Evolutionary conservation across 2,329 filamentous ascomycete genomes (phyloP).

Genomic region (Calonectria crousiana): DNA sequence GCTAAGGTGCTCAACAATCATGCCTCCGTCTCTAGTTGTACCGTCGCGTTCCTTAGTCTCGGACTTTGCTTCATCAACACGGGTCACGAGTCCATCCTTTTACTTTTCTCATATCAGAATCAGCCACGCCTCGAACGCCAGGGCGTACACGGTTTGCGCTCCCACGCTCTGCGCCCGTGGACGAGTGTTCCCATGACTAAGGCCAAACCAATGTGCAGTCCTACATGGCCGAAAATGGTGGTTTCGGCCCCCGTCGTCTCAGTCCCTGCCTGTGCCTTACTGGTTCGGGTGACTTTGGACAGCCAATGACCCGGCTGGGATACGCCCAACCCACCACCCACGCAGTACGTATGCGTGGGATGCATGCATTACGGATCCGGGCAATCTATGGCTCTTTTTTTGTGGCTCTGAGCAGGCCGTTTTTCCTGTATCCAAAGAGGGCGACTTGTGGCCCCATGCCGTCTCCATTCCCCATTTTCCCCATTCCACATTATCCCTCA

Average conservation of each 20-base stretch:
- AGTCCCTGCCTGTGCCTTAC: conserved; percentile 15
- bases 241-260: background rate
- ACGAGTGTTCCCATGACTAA: conserved; percentile 42
- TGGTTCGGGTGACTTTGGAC: conserved; percentile 5
- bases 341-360: conserved; percentile 41
- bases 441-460: conserved; percentile 33
- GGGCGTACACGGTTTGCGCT: conserved; percentile 23
- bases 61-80: conserved; percentile 31
- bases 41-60: conserved; percentile 9
- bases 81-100: conserved; percentile 30
- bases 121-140: conserved; percentile 27
- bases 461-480: conserved; percentile 20
- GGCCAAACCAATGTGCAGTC: conserved; percentile 30
- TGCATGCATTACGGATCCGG: conserved; percentile 42
- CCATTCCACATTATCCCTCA: conserved; percentile 43
- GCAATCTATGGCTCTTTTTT: conserved; percentile 10
- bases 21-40: background rate
- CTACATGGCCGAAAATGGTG: conserved; percentile 26
- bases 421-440: background rate
- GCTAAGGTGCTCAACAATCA: background rate
- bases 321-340: conserved; percentile 24
- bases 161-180: conserved; percentile 32
- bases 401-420: conserved; percentile 21
- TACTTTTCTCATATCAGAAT: conserved; percentile 26
- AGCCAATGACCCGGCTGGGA: conserved; percentile 26